Percentiles rank a stretch among this genome's conserved stretches.
phyloP scores from a whole-genome alignment of 345 rosid genomes.

The Eucalyptus cloeziana region DNA sequence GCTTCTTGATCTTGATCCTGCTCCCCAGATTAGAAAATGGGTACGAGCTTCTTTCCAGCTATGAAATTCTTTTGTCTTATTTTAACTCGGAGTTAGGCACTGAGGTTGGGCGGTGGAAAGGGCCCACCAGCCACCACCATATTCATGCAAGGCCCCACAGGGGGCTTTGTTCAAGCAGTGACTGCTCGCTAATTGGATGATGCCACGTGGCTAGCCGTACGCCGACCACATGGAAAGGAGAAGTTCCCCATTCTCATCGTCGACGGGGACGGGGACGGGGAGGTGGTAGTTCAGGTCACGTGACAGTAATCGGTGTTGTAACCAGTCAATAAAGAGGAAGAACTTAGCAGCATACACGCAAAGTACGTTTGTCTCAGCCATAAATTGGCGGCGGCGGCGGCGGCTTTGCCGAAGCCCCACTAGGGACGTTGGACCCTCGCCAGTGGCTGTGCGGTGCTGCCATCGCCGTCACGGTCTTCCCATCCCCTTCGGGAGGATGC shows the following conservation, averaged over 20 bases:
- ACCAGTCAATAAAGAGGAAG: background rate
- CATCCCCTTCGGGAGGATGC: background rate
- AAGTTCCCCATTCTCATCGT: background rate
- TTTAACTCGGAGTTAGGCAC: background rate
- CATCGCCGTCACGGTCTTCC: background rate
- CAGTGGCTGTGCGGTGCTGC: background rate
- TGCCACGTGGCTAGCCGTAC: background rate
- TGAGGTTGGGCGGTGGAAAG: background rate
- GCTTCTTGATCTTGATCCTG: background rate
- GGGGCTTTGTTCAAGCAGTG: accelerated
- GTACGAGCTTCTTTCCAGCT: background rate
- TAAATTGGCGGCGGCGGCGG: background rate
- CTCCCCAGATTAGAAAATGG: background rate
- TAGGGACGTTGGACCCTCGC: background rate
- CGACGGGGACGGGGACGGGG: background rate
- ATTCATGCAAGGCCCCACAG: background rate
- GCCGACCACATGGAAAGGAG: background rate
- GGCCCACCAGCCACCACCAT: background rate
- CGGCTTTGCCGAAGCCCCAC: background rate
- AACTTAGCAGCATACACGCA: background rate
- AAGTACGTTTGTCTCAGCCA: background rate
- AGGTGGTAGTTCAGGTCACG: background rate
- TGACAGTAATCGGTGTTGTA: background rate
- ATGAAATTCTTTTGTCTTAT: background rate
- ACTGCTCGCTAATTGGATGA: background rate